phyloP scores from a whole-genome alignment of 2,329 filamentous ascomycete genomes.

The Beauveria brongniartii region DNA sequence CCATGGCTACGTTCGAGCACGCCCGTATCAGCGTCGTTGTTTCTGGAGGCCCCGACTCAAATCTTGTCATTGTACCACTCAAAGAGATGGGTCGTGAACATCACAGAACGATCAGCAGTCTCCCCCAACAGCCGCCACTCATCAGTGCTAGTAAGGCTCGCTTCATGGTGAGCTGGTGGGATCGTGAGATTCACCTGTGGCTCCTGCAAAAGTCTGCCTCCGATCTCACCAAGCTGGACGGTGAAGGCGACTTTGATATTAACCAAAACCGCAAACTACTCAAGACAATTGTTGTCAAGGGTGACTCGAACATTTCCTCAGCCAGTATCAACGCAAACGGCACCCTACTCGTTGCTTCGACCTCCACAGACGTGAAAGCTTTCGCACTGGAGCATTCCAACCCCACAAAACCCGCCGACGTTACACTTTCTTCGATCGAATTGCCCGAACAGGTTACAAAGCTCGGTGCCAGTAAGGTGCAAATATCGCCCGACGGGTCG shows the following conservation, averaged over 20 bases:
- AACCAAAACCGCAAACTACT: slow-evolving; percentile 56
- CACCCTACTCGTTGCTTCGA: slow-evolving; percentile 67
- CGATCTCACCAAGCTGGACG: slow-evolving; percentile 34
- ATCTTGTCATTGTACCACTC: slow-evolving; percentile 73
- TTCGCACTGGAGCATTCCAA: slow-evolving; percentile 57
- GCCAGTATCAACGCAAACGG: slow-evolving; percentile 65
- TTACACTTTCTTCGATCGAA: slow-evolving; percentile 64
- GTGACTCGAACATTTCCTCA: slow-evolving; percentile 76
- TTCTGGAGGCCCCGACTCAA: slow-evolving; percentile 85
- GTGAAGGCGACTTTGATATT: slow-evolving; percentile 31
- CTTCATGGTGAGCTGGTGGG: slow-evolving; percentile 86
- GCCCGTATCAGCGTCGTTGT: slow-evolving; percentile 77
- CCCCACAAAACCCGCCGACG: slow-evolving; percentile 42
- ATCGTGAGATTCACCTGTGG: slow-evolving; percentile 81
- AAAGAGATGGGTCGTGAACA: slow-evolving; percentile 68
- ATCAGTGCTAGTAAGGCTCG: slow-evolving; percentile 65
- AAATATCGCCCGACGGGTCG: slow-evolving; percentile 60
- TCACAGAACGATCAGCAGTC: slow-evolving; percentile 70
- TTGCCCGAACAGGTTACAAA: slow-evolving; percentile 48
- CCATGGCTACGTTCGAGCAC: slow-evolving; percentile 84
- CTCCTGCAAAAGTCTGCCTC: slow-evolving; percentile 39
- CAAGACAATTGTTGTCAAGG: slow-evolving; percentile 59
- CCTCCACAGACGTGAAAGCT: slow-evolving; percentile 64
- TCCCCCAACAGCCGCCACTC: slow-evolving; percentile 72
- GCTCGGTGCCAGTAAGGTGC: slow-evolving; percentile 60